phyloP scores from a whole-genome alignment of 2,329 filamentous ascomycete genomes.

The Zopfia rhizophila region DNA sequence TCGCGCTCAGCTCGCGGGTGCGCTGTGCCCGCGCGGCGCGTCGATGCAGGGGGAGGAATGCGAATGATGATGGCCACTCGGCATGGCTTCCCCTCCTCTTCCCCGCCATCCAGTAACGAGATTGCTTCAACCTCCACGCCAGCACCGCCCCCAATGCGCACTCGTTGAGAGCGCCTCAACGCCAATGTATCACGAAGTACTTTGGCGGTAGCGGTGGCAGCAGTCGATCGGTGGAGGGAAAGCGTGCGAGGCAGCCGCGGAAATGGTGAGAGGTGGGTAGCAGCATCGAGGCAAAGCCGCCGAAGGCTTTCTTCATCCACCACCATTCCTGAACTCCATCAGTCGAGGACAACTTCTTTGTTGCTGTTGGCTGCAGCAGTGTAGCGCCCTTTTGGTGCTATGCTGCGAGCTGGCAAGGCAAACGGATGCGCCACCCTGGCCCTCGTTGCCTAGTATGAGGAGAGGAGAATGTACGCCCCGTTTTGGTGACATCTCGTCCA shows the following conservation, averaged over 20 bases:
- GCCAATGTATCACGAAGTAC: too few species aligned
- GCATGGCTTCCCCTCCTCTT: slow-evolving; percentile 25
- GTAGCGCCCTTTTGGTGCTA: slow-evolving; percentile 19
- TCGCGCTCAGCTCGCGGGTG: slow-evolving; percentile 11
- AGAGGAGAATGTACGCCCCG: slow-evolving; percentile 34
- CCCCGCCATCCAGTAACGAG: slow-evolving; percentile 33
- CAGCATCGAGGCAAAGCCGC: slow-evolving; percentile 15
- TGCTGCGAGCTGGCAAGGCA: slow-evolving; percentile 22
- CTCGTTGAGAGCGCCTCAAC: too few species aligned
- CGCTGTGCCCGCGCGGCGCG: neutral
- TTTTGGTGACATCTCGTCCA: slow-evolving; percentile 28
- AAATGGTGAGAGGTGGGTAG: slow-evolving; percentile 7
- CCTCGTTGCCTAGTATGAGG: slow-evolving; percentile 31
- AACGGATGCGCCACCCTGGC: slow-evolving; percentile 38
- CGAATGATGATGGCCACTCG: slow-evolving; percentile 23
- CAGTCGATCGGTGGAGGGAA: neutral
- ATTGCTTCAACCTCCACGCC: slow-evolving; percentile 21
- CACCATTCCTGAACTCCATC: slow-evolving; percentile 19
- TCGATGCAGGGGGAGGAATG: slow-evolving; percentile 36
- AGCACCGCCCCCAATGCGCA: slow-evolving; percentile 45
- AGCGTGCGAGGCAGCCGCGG: neutral
- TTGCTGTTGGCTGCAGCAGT: slow-evolving; percentile 9
- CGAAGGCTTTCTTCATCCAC: slow-evolving; percentile 18
- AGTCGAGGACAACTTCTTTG: slow-evolving; percentile 1
- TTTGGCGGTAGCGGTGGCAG: too few species aligned